Conservation (phyloP, 352 stramenopile genomes). For the Phytopythium delawarense region DNA sequence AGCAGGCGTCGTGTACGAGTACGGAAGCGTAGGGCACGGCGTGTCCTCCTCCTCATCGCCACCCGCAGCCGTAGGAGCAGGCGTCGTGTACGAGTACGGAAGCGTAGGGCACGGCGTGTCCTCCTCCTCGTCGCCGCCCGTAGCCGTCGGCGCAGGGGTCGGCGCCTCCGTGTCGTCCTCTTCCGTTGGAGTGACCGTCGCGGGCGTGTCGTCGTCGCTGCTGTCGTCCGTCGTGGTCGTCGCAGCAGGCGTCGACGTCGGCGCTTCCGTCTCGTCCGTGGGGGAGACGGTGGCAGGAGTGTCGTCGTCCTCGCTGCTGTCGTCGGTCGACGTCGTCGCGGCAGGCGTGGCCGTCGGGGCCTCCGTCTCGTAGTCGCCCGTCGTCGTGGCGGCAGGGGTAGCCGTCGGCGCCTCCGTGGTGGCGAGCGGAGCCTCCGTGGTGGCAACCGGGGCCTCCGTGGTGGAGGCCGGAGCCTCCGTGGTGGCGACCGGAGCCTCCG, state of each 20-base stretch:
- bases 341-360: constrained; percentile 8
- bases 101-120: constrained; percentile 20
- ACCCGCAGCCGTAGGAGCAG: constrained; percentile 2
- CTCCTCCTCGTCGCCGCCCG: constrained; percentile 6
- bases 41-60: constrained; percentile 12
- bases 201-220: neutral
- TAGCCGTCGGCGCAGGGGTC: neutral
- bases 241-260: constrained; percentile 4
- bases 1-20: constrained; percentile 13
- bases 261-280: constrained; percentile 6
- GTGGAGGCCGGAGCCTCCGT: constrained; percentile 5
- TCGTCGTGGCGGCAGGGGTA: constrained; percentile 5
- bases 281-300: neutral
- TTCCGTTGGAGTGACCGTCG: constrained; percentile 1
- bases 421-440: constrained; percentile 5
- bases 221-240: constrained; percentile 6
- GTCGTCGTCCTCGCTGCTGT: constrained; percentile 1
- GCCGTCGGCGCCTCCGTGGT: constrained; percentile 7
- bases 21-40: constrained; percentile 16
- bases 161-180: constrained; percentile 5
- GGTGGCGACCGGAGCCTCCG: constrained; percentile 7
- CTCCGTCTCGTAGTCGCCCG: constrained; percentile 2
- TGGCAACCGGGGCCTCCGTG: constrained; percentile 7
- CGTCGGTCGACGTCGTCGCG: constrained; percentile 7
- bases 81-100: constrained; percentile 16